phyloP scores from a whole-genome alignment of 2,329 filamentous ascomycete genomes.

The Arthrobotrys musiformis region DNA sequence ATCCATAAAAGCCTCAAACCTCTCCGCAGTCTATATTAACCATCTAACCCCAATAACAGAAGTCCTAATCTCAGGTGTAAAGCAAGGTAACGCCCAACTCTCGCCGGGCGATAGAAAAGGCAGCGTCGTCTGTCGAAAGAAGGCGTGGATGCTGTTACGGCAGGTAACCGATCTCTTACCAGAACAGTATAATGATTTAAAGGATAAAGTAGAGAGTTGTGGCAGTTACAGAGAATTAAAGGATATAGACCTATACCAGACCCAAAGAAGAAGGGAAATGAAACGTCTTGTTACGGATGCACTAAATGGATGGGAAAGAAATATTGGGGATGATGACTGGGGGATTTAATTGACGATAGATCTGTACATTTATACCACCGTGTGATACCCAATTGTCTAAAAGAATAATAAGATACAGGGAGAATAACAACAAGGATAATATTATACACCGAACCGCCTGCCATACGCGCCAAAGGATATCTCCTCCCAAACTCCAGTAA shows the following conservation, averaged over 20 bases:
- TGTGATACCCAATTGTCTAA: not conserved
- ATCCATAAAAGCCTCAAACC: constrained; percentile 29
- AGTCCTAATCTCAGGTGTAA: constrained; percentile 40
- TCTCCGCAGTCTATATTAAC: constrained; percentile 31
- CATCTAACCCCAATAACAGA: constrained; percentile 3
- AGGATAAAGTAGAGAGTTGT: not conserved
- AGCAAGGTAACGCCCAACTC: constrained; percentile 40
- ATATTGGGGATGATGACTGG: constrained; percentile 35
- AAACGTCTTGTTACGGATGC: constrained; percentile 5
- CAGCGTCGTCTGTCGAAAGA: constrained; percentile 34
- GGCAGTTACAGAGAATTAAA: not conserved
- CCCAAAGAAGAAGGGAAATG: not conserved
- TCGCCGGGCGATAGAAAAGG: constrained; percentile 29
- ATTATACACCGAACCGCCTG: no score
- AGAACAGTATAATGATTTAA: not conserved
- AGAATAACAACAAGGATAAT: not conserved
- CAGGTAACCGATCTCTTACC: constrained; percentile 14
- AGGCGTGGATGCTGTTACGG: constrained; percentile 13
- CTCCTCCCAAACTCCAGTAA: not conserved
- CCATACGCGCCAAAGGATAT: not conserved
- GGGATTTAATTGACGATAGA: not conserved
- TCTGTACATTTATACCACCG: not conserved
- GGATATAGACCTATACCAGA: not conserved
- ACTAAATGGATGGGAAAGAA: constrained; percentile 30
- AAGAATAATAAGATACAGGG: not conserved